Evolutionary conservation across 768 basidiomycete species (phyloP), one percentile per base, ranked within the genome.

Genomic region (Rhodotorula toruloides): DNA sequence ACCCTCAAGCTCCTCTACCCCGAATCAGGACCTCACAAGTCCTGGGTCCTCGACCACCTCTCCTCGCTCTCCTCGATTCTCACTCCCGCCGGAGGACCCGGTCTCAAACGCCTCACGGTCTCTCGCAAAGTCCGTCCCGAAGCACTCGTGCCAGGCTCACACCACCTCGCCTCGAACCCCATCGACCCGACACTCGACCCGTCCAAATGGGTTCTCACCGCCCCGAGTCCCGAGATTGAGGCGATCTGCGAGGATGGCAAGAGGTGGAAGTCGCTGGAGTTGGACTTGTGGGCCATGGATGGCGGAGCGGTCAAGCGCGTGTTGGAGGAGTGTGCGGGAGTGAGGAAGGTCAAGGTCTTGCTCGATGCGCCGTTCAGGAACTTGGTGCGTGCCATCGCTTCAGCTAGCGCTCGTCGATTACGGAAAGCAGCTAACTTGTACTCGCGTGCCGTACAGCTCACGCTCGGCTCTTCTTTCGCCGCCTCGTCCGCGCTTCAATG

Each of bases 41-140:
- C 61, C 21, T 70, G 69, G 69, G 40, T 36, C 1, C 37, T 61
- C 36, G 69, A 70, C 54, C 69, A 70, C 54, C 54, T 70, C 36
- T 25, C 48, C 25, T 66, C 64, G 22, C 47, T 66, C n/a, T 27
- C 64, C 1, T 11, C 40, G 16, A 43, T 66, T n/a, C 50, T 66
- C 54, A 19, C 53, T 25, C 8, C 34, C 34, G 21, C n/a, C n/a
- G n/a, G n/a, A n/a, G n/a, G n/a, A n/a, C n/a, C n/a, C n/a, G n/a
- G n/a, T n/a, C n/a, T n/a, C n/a, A n/a, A n/a, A n/a, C n/a, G n/a
- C n/a, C n/a, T n/a, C n/a, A n/a, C 47, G 25, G 27, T 27, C 36
- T 70, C 34, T 29, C 54, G 32, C 56, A 65, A 9, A 31, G 31
- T 9, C 59, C 59, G 31, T 27, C 64, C 57, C 17, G 43, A 21